Conservation (phyloP, 169 alveolate species). For the Plasmodium inui region DNA sequence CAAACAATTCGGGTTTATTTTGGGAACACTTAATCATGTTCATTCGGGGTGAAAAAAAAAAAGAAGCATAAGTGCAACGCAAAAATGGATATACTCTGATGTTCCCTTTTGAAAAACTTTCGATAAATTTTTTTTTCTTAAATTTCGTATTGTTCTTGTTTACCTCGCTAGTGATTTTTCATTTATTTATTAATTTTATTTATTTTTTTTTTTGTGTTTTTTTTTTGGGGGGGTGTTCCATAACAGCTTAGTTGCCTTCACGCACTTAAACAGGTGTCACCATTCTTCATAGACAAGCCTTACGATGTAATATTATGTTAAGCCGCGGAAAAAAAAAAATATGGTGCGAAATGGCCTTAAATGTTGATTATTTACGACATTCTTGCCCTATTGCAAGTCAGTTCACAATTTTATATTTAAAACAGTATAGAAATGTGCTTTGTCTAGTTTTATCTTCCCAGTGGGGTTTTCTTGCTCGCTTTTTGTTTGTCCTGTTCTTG, state of each 20-base stretch:
- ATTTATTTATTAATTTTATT: neutral
- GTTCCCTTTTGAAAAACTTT: neutral
- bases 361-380: neutral
- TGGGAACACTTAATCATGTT: neutral
- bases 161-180: neutral
- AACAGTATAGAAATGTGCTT: neutral
- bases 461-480: neutral
- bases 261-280: neutral
- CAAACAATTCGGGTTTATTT: neutral
- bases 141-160: neutral
- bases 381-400: neutral
- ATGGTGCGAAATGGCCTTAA: neutral
- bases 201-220: neutral
- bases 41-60: neutral
- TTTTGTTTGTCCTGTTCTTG: neutral
- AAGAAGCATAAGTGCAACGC: neutral
- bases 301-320: neutral
- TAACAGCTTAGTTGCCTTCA: neutral
- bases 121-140: neutral
- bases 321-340: neutral
- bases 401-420: neutral
- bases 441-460: neutral
- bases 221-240: neutral
- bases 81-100: neutral
- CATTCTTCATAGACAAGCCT: neutral